A percentile compares a stretch with the other conserved stretches of the same genome.
Evolutionary conservation across 345 rosid species (phyloP).

Genomic region (Euphorbia peplus): DNA sequence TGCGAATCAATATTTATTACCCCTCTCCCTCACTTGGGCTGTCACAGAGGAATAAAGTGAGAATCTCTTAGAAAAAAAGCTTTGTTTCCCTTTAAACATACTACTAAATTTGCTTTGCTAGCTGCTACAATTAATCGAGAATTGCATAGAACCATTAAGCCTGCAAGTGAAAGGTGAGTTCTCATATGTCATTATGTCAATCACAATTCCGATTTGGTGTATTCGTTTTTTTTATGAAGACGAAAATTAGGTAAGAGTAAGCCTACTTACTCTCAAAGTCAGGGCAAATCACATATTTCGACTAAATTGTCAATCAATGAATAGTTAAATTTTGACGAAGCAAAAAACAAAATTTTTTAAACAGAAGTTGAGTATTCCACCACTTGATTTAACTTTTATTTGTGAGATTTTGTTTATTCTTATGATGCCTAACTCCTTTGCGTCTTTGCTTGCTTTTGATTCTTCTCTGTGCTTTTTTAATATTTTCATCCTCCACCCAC

Average conservation of each 20-base stretch:
- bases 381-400: too few species aligned
- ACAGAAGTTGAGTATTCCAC: too few species aligned
- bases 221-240: too few species aligned
- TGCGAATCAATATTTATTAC: too few species aligned
- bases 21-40: constrained; percentile 11
- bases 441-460: constrained; percentile 21
- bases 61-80: constrained; percentile 38
- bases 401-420: constrained; percentile 18
- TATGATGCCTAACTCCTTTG: constrained; percentile 1
- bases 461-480: constrained; percentile 20
- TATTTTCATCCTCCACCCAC: constrained; percentile 41
- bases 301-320: too few species aligned
- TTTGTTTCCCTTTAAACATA: constrained; percentile 27
- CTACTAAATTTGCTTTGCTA: constrained; percentile 20
- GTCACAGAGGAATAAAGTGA: constrained; percentile 41
- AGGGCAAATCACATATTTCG: too few species aligned
- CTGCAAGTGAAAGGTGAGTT: constrained; percentile 10
- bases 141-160: constrained; percentile 25
- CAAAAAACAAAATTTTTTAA: too few species aligned
- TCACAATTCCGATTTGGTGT: constrained; percentile 27
- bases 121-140: too few species aligned
- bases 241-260: too few species aligned
- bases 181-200: constrained; percentile 34
- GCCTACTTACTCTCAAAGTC: too few species aligned
- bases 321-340: too few species aligned